A percentile compares a stretch with the other conserved stretches of the same genome.
These are phyloP conservation scores for Aciculosporium take DNA, from an alignment of 2,329 filamentous ascomycete genomes.

Conservation along the genomic window DNA sequence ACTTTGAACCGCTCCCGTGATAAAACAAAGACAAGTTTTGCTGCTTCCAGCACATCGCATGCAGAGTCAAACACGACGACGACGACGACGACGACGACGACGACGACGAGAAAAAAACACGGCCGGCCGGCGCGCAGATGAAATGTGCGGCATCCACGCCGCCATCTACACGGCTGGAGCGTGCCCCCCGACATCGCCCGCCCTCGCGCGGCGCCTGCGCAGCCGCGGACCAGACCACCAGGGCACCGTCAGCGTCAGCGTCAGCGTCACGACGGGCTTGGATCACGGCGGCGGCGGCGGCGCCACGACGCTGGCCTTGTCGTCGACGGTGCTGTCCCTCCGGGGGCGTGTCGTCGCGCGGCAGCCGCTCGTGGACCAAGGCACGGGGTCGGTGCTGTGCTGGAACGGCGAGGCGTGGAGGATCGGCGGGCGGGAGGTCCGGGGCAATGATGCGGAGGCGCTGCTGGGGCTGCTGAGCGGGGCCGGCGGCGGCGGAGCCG, in stretches of 20 bases:
- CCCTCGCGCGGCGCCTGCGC: conserved; percentile 31
- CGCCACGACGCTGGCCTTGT: conserved; percentile 42
- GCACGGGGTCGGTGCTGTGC: conserved; percentile 56
- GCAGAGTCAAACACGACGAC: too few species aligned
- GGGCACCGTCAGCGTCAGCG: too few species aligned
- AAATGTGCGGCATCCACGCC: conserved; percentile 51
- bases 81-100: too few species aligned
- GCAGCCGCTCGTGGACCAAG: conserved; percentile 55
- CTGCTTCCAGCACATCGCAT: too few species aligned
- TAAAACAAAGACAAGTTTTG: too few species aligned
- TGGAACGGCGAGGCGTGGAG: conserved; percentile 98
- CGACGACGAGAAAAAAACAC: background rate
- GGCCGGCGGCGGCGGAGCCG: too few species aligned
- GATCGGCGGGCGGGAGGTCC: conserved; percentile 41
- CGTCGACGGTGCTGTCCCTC: conserved; percentile 82
- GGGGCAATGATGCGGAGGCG: conserved; percentile 63
- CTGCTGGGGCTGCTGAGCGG: conserved; percentile 48
- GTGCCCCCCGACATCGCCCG: conserved; percentile 15
- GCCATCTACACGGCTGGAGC: conserved; percentile 25
- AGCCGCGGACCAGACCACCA: conserved; percentile 48
- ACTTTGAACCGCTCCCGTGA: too few species aligned
- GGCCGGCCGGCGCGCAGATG: too few species aligned
- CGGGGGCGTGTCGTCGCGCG: conserved; percentile 55
- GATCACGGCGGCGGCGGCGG: conserved; percentile 9
- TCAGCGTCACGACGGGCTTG: conserved; percentile 19